Percentiles rank a stretch among this genome's conserved stretches.
Evolutionary conservation across 2,329 filamentous ascomycete genomes (phyloP).

Genomic region (Colletotrichum cordylinicola): DNA sequence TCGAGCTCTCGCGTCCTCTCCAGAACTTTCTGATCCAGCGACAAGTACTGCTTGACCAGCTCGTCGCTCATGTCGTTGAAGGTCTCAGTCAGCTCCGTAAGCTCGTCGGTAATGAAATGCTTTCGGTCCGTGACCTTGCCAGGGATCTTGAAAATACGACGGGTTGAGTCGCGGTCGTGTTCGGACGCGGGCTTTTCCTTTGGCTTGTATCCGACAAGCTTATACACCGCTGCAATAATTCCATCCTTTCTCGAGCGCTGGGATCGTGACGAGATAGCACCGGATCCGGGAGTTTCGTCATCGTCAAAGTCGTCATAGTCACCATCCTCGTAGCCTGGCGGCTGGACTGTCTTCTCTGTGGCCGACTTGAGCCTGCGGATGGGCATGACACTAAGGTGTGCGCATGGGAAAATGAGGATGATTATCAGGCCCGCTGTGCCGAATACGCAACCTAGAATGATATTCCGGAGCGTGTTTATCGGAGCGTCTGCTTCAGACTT

Average conservation of each 20-base stretch:
- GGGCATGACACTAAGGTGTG: constrained; percentile 81
- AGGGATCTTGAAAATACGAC: constrained; percentile 80
- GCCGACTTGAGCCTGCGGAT: constrained; percentile 79
- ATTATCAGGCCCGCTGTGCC: constrained; percentile 78
- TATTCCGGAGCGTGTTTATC: constrained; percentile 76
- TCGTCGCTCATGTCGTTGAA: constrained; percentile 97
- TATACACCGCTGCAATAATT: constrained; percentile 15
- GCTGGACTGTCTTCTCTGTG: constrained; percentile 75
- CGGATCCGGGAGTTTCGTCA: constrained; percentile 46
- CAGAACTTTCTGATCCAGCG: constrained; percentile 82
- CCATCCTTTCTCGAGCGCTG: constrained; percentile 48
- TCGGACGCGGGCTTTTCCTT: constrained; percentile 28
- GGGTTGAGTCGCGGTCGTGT: constrained; percentile 43
- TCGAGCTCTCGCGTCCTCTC: constrained; percentile 86
- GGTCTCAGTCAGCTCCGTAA: constrained; percentile 81
- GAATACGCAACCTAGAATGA: constrained; percentile 85
- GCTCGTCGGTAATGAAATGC: constrained; percentile 81
- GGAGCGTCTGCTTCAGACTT: constrained; percentile 77
- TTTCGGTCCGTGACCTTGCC: constrained; percentile 79
- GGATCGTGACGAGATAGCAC: constrained; percentile 39
- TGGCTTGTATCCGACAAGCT: constrained; percentile 25
- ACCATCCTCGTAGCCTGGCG: constrained; percentile 62
- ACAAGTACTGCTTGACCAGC: constrained; percentile 83
- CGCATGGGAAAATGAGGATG: constrained; percentile 76
- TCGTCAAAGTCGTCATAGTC: constrained; percentile 50